Base-by-base conservation (phyloP, 179 eudicot genomes). In the Beta lomatogona region DNA sequence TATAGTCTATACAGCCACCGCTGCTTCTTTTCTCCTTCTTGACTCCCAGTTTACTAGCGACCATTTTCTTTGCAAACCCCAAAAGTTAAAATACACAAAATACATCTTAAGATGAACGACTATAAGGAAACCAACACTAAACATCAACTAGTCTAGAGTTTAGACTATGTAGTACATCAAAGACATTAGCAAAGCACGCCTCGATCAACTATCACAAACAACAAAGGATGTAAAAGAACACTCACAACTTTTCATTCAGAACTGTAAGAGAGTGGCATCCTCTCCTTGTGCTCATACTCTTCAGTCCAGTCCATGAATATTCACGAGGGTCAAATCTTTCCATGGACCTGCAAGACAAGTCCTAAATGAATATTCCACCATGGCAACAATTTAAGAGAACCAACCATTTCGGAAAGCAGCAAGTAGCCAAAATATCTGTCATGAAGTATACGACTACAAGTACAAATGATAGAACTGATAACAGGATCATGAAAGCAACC, bases 261-360 rank as follows among this genome's bases (percentile, higher is more conserved):
- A 89, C 93, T 21, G 89, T 83, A 82, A 91, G 65, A 10, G 96
- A 88, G 84, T 93, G 97, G 80, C 93, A 89, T n/a, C 92, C 93
- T 87, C 95, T 93, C 61, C 73, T 81, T 53, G 88, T 73, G 82
- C 71, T 86, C 95, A 94, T 94, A 74, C 84, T 85, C 55, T 76
- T 83, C 14, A 91, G 60, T 22, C 61, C 79, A 55, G 78, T 82
- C 96, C 97, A 93, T n/a, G 88, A 78, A 36, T 60, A 85, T 81
- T 87, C 92, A 52, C 98, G 88, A 71, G 95, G 93, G 69, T 94
- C 97, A 86, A 89, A 83, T 82, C 95, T 89, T 89, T 91, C 98
- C 70, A 85, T 86, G 55, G 94, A 87, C 36, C 98, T 94, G 89
- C 79, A 86, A 36, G 53, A 36, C 19, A 53, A 3, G 52, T 76